Evolutionary conservation across 441 rosid species (phyloP), one percentile per base, ranked within the genome.

Genomic region (Breynia disticha): DNA sequence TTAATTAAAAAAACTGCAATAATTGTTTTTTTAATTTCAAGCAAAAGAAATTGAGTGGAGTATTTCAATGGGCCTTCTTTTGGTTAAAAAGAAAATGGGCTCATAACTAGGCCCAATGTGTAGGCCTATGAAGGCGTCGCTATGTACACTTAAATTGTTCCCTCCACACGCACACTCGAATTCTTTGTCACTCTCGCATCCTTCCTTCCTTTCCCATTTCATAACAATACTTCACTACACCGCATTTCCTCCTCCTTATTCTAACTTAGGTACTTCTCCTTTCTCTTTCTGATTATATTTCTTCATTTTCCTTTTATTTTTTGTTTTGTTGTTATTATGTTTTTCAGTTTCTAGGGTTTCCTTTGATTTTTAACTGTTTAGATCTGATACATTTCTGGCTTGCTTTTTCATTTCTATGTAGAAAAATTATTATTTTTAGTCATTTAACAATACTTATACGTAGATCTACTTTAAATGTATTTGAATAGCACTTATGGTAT

Each of bases 321-420:
- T 18, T 11, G 53, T 8, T 20, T 49, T 14, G 12, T 15, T 19
- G 22, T 19, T 21, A 11, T 11, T 49, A 3, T 20, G 32, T 28
- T 21, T 21, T 3, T 49, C 14, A 18, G 11, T 19, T 49, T 20
- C 53, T 49, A 49, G 53, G 53, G 53, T 49, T 49, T 49, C 24
- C 10, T 18, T 48, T 49, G 35, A 10, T 21, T 48, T 21, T 5
- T 0, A n/a, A 16, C 22, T 24, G 10, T 20, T 39, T 39, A 39
- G 43, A 39, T 39, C 43, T 39, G 43, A 24, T 39, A 39, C 15
- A 9, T 39, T 39, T 39, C 15, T 39, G 12, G 14, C 43, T 39
- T 14, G 2, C 15, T 14, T 39, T 2, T 4, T 39, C 2, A 39
- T 39, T 8, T 8, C 11, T 6, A 39, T 39, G 15, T 10, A 9